Conservation (phyloP, 805 yeast species). For the Vanderwaltozyma verrucispora region DNA sequence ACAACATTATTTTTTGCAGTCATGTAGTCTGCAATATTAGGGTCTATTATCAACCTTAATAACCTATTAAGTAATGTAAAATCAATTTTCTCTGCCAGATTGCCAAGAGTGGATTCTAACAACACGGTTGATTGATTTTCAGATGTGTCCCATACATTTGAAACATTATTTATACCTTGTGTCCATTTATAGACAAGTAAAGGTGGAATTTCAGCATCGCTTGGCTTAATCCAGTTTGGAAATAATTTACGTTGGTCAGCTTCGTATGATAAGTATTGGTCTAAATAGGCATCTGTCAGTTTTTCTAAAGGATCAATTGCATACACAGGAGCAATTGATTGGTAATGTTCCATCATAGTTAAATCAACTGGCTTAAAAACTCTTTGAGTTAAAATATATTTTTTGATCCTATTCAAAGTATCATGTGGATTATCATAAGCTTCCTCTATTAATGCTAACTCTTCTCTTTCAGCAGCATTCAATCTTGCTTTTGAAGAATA, state of each 20-base stretch:
- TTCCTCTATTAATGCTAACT: slow-evolving; percentile 83
- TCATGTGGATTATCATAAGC: slow-evolving; percentile 98
- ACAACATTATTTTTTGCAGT: slow-evolving; percentile 82
- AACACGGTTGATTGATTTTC: slow-evolving; percentile 74
- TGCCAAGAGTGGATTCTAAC: slow-evolving; percentile 64
- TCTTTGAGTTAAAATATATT: slow-evolving; percentile 72
- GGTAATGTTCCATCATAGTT: slow-evolving; percentile 87
- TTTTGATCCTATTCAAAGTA: slow-evolving; percentile 73
- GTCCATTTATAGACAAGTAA: slow-evolving; percentile 87
- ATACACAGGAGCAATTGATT: slow-evolving; percentile 75
- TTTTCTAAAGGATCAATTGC: slow-evolving; percentile 87
- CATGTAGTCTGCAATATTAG: slow-evolving; percentile 88
- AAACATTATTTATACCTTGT: slow-evolving; percentile 75
- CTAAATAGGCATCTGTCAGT: slow-evolving; percentile 91
- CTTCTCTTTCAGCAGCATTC: slow-evolving; percentile 84
- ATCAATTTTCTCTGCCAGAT: slow-evolving; percentile 77
- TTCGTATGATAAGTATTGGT: slow-evolving; percentile 94
- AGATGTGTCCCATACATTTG: slow-evolving; percentile 66
- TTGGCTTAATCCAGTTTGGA: slow-evolving; percentile 95
- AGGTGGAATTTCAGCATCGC: slow-evolving; percentile 90
- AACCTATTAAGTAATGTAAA: slow-evolving; percentile 77
- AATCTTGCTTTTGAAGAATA: slow-evolving; percentile 67
- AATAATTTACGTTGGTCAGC: slow-evolving; percentile 78
- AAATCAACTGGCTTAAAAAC: slow-evolving; percentile 82
- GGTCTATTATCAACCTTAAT: slow-evolving; percentile 71